A percentile compares a stretch with the other conserved stretches of the same genome.
phyloP scores from a whole-genome alignment of 805 yeast species.

The Candida montana region DNA sequence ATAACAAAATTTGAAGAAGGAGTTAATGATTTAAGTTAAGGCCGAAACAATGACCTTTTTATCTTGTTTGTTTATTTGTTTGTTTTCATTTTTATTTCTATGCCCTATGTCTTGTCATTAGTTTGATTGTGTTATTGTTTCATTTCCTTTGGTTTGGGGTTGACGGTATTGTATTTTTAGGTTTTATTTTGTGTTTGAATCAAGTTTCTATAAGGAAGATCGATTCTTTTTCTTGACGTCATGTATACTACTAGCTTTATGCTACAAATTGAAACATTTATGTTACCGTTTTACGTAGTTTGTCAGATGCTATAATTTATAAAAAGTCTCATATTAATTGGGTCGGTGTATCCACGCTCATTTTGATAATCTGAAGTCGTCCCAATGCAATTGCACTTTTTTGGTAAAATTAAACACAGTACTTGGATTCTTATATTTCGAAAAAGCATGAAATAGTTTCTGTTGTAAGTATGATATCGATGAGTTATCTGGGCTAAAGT shows the following conservation, averaged over 20 bases:
- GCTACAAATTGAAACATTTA: background rate
- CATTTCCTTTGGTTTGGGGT: too few species aligned
- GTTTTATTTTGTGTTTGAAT: too few species aligned
- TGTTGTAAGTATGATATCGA: conserved; percentile 9
- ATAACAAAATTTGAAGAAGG: background rate
- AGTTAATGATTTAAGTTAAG: too few species aligned
- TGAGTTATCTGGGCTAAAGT: conserved; percentile 4
- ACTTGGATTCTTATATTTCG: conserved; percentile 4
- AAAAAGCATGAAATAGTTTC: conserved; percentile 4
- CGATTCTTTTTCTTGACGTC: background rate
- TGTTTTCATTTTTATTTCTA: too few species aligned
- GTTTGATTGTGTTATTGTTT: background rate
- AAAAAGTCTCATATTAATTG: too few species aligned
- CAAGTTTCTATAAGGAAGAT: too few species aligned
- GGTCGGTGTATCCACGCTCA: too few species aligned
- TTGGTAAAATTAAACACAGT: background rate
- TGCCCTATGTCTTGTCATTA: background rate
- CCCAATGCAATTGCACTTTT: conserved; percentile 7
- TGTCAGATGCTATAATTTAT: too few species aligned
- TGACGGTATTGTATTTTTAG: too few species aligned
- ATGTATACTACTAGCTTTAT: background rate
- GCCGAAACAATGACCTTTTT: too few species aligned
- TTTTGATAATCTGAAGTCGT: conserved; percentile 1
- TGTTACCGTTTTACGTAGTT: too few species aligned
- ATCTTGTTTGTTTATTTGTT: too few species aligned